These are phyloP conservation scores for Saturnispora dispora DNA, from an alignment of 805 yeast species.

Conservation along the genomic window DNA sequence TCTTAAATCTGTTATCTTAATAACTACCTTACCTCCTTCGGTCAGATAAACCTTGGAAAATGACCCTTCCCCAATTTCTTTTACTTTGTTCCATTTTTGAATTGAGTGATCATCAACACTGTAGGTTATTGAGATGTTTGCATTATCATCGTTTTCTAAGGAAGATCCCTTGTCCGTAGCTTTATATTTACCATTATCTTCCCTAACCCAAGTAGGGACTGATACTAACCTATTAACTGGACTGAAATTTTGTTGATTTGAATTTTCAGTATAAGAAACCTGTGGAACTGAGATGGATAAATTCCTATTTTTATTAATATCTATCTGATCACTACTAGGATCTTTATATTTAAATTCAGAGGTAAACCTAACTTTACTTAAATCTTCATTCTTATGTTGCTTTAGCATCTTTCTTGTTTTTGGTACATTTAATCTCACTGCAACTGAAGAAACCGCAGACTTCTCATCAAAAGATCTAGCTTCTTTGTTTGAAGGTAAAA, in stretches of 20 bases:
- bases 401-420: slow-evolving; percentile 2
- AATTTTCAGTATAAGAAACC: neutral
- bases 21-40: slow-evolving; percentile 41
- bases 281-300: neutral
- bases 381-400: slow-evolving; percentile 1
- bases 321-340: neutral
- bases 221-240: slow-evolving; percentile 26
- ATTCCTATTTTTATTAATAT: neutral
- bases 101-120: slow-evolving; percentile 2
- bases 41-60: slow-evolving; percentile 58
- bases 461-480: neutral
- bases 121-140: slow-evolving; percentile 2
- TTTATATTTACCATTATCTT: neutral
- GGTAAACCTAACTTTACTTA: slow-evolving; percentile 4
- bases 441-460: neutral
- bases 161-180: neutral
- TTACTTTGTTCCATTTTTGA: slow-evolving; percentile 26
- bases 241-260: slow-evolving; percentile 12
- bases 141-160: neutral
- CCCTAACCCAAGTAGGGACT: slow-evolving; percentile 18
- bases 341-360: slow-evolving; percentile 15
- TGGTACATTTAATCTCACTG: neutral
- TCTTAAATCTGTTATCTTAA: slow-evolving; percentile 43
- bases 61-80: slow-evolving; percentile 55
- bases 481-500: neutral